phyloP scores from a whole-genome alignment of 1,139 yeast genomes.

The Blastobotrys malaysiensis region DNA sequence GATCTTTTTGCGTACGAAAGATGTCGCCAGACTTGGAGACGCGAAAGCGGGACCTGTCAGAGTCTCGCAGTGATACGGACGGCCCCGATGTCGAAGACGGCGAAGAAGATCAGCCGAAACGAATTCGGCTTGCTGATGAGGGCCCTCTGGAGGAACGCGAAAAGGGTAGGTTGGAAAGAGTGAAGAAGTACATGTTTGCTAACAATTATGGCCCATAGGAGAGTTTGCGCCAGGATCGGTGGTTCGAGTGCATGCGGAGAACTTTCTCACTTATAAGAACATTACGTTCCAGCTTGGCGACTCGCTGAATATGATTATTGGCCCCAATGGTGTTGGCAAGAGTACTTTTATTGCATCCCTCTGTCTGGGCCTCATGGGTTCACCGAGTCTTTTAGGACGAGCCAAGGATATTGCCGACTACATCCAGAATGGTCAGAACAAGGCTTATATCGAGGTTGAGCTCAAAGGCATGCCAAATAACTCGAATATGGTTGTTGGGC shows the following conservation, averaged over 20 bases:
- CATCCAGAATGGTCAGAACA: conserved; percentile 65
- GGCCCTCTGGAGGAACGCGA: neutral
- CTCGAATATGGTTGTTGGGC: conserved; percentile 39
- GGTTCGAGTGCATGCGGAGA: conserved; percentile 55
- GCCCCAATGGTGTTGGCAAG: conserved; percentile 97
- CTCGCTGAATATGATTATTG: conserved; percentile 83
- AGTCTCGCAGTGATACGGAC: neutral
- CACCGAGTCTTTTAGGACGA: conserved; percentile 72
- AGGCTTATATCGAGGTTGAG: conserved; percentile 59
- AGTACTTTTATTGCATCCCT: conserved; percentile 91
- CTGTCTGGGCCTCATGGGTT: conserved; percentile 85
- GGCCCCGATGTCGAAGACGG: neutral
- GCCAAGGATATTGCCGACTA: conserved; percentile 61
- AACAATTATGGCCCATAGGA: conserved; percentile 8
- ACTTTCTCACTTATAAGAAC: conserved; percentile 77
- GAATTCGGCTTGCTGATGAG: neutral
- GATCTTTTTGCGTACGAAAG: no score
- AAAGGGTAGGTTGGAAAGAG: neutral
- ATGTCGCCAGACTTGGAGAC: neutral
- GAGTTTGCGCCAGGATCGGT: conserved; percentile 54
- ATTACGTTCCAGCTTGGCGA: conserved; percentile 82
- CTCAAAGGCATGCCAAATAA: conserved; percentile 43
- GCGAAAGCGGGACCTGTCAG: neutral
- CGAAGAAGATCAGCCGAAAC: neutral
- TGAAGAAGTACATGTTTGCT: neutral